These are phyloP conservation scores for Terana coerulea DNA, from an alignment of 768 basidiomycete species.

Conservation along the genomic window DNA sequence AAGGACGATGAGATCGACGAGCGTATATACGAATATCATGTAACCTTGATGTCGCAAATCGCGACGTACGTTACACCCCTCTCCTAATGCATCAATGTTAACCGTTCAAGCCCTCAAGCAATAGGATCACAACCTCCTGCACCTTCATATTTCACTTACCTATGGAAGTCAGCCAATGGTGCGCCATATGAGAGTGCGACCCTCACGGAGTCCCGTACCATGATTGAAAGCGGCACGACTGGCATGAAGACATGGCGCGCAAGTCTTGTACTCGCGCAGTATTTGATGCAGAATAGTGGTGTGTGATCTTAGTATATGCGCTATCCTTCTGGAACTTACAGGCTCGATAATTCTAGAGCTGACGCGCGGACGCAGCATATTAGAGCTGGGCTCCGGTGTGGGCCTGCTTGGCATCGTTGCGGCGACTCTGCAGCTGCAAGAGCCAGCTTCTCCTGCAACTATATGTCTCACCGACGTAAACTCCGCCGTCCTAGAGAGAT, in stretches of 20 bases:
- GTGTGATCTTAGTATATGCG: too few relatives aligned
- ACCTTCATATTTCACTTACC: constrained; percentile 64
- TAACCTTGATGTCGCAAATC: constrained; percentile 37
- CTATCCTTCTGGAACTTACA: too few relatives aligned
- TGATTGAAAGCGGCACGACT: constrained; percentile 73
- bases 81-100: constrained; percentile 7
- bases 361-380: too few relatives aligned
- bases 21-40: constrained; percentile 59
- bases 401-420: constrained; percentile 72
- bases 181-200: constrained; percentile 44
- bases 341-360: too few relatives aligned
- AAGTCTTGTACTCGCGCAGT: constrained; percentile 60
- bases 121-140: constrained; percentile 35
- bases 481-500: constrained; percentile 57
- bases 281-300: constrained; percentile 36
- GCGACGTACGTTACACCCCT: neutral
- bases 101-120: constrained; percentile 19
- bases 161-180: constrained; percentile 39
- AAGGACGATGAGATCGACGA: constrained; percentile 63
- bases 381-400: constrained; percentile 74
- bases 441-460: neutral
- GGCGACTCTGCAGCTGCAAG: constrained; percentile 48
- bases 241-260: constrained; percentile 80
- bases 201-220: constrained; percentile 68
- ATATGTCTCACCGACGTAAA: constrained; percentile 65